Conservation (phyloP, 1,139 yeast genomes). For the Lodderomyces theae region DNA sequence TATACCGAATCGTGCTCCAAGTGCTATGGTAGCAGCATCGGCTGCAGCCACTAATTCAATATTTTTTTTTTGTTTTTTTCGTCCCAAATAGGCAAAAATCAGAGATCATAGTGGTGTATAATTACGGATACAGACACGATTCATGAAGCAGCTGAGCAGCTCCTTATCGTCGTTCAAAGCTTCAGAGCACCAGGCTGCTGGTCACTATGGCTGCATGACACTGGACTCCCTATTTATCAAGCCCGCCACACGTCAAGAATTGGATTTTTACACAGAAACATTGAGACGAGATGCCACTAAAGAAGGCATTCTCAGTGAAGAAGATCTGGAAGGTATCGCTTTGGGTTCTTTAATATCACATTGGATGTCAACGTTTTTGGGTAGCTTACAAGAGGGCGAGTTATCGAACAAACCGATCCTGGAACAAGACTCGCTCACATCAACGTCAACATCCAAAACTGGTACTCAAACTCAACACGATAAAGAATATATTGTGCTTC, state of each 20-base stretch:
- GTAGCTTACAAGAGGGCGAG: conserved; percentile 34
- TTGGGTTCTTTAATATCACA: conserved; percentile 42
- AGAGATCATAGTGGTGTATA: conserved; percentile 1
- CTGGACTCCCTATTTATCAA: conserved; percentile 62
- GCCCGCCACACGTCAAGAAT: conserved; percentile 60
- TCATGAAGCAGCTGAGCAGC: not conserved
- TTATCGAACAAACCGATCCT: conserved; percentile 4
- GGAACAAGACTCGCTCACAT: not conserved
- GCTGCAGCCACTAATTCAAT: not conserved
- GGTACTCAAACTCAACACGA: not conserved
- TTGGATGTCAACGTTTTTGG: conserved; percentile 53
- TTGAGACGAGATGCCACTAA: conserved; percentile 10
- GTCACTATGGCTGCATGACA: conserved; percentile 78
- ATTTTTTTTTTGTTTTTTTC: too few species aligned
- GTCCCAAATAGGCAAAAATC: conserved; percentile 1
- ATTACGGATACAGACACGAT: too few species aligned
- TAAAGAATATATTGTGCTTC: conserved; percentile 57
- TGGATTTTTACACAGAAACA: conserved; percentile 60
- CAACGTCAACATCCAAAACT: not conserved
- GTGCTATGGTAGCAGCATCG: not conserved
- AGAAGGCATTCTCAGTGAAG: conserved; percentile 15
- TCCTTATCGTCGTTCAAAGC: conserved; percentile 13
- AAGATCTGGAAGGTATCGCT: conserved; percentile 21
- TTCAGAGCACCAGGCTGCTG: conserved; percentile 67
- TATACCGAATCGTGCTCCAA: too few species aligned